Evolutionary conservation across 257 asterid genomes (phyloP), one percentile per base, ranked within the genome.

Genomic region (Perilla frutescens): DNA sequence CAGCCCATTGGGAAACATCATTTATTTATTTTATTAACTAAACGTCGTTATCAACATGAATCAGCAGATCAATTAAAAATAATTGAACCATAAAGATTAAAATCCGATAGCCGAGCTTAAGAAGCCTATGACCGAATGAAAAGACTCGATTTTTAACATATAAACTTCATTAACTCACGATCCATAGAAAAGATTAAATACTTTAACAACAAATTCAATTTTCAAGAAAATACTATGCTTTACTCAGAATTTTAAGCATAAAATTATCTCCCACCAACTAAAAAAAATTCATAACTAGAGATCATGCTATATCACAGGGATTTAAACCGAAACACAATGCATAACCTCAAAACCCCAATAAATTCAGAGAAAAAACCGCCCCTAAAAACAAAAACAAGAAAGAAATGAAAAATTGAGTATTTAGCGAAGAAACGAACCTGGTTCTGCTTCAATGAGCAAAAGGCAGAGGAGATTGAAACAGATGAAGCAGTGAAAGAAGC

Each of bases 401-500:
- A 49, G 10, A 14, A 41, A 50, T 26, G 32, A 13, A 48, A 70
- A 8, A 31, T 1, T 3, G 45, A 13, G 10, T 9, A 15, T 31
- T 36, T 0, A 41, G 50, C 34, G 70, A 55, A 75, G 66, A 66
- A 61, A 10, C 8, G 12, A 44, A 90, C 98, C 96, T 88, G 87
- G 57, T 49, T 86, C 45, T 76, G 86, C 70, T 80, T 90, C 76
- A 87, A 60, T 1, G 94, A 84, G 88, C 83, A 70, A 20, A 90
- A 82, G 15, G 81, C 77, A 36, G 81, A 59, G 77, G 87, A 56
- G 55, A 77, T 44, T 0, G 87, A 72, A 81, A 79, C 72, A 66
- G 89, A 81, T 29, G 92, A 82, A 68, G 87, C 90, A 31, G 92
- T 77, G 70, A 86, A 47, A 31, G 98, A 86, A 54, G 98, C 95